Evolutionary conservation across 208 protist genomes (phyloP).

Genomic region (Leishmania gerbilli): DNA sequence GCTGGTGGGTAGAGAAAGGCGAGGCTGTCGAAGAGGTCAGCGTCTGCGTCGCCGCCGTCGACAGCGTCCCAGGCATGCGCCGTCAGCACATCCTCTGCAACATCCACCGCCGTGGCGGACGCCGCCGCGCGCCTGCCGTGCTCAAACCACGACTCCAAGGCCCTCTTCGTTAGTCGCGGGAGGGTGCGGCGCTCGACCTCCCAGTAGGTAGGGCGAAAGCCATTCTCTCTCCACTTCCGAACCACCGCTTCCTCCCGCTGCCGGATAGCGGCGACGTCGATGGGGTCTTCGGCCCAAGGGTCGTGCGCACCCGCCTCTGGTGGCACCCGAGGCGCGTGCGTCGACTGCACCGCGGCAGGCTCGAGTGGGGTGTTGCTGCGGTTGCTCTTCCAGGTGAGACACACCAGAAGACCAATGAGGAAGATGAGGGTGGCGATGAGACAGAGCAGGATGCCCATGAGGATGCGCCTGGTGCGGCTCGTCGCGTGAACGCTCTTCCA

Average conservation of each 20-base stretch:
- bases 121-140: not conserved
- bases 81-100: constrained; percentile 17
- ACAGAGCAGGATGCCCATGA: not conserved
- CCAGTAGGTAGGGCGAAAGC: constrained; percentile 24
- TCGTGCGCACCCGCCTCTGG: not conserved
- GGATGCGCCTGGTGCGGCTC: constrained; percentile 2
- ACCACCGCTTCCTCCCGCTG: constrained; percentile 3
- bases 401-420: constrained; percentile 1
- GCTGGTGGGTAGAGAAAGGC: constrained; percentile 46
- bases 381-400: not conserved
- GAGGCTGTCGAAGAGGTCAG: constrained; percentile 23
- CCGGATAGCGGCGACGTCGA: not conserved
- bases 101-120: not conserved
- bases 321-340: not conserved
- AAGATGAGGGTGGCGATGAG: not conserved
- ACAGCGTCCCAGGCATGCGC: constrained; percentile 6
- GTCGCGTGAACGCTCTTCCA: not conserved
- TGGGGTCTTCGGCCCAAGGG: not conserved
- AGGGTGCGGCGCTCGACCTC: constrained; percentile 15
- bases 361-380: not conserved
- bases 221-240: constrained; percentile 1
- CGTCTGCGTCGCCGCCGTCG: constrained; percentile 8
- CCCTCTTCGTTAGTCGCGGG: constrained; percentile 13
- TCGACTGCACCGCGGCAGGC: not conserved
- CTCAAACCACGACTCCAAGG: constrained; percentile 13